Conservation (phyloP, 495 filamentous ascomycete species). For the Friedmanniomyces simplex region DNA sequence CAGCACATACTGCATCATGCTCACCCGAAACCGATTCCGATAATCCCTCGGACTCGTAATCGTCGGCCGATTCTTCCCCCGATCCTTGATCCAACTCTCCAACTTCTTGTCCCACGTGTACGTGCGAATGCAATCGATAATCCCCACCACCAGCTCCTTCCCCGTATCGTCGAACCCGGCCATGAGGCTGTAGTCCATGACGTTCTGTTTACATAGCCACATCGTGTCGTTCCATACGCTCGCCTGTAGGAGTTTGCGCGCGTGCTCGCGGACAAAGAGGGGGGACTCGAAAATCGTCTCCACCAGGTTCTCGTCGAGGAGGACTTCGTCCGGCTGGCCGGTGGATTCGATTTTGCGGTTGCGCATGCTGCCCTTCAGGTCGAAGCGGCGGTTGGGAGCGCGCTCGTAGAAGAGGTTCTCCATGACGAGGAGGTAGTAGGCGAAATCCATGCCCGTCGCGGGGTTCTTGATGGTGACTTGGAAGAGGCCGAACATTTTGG, state of each 20-base stretch:
- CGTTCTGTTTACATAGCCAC: conserved; percentile 81
- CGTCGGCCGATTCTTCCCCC: conserved; percentile 83
- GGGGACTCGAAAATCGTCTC: conserved; percentile 98
- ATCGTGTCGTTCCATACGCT: conserved; percentile 93
- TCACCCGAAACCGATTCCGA: conserved; percentile 87
- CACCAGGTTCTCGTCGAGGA: conserved; percentile 98
- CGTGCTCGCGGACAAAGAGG: conserved; percentile 85
- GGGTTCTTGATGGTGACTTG: conserved; percentile 95
- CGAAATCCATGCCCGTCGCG: conserved; percentile 81
- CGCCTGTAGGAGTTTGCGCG: conserved; percentile 74
- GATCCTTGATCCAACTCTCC: conserved; percentile 96
- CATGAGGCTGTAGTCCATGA: conserved; percentile 99
- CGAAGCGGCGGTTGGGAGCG: conserved; percentile 71
- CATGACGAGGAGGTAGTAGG: conserved; percentile 90
- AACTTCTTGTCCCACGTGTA: conserved; percentile 99
- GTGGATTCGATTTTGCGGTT: conserved; percentile 94
- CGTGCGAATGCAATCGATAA: conserved; percentile 96
- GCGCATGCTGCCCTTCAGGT: conserved; percentile 96
- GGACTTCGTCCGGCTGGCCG: conserved; percentile 88
- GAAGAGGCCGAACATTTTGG: conserved; percentile 99
- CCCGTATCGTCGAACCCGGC: conserved; percentile 85
- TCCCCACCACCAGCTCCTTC: conserved; percentile 88
- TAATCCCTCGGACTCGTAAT: conserved; percentile 98
- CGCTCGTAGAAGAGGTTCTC: conserved; percentile 99
- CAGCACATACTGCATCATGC: conserved; percentile 86